phyloP scores from a whole-genome alignment of 192 early-diverging fungal species.

The Coemansia sp. region DNA sequence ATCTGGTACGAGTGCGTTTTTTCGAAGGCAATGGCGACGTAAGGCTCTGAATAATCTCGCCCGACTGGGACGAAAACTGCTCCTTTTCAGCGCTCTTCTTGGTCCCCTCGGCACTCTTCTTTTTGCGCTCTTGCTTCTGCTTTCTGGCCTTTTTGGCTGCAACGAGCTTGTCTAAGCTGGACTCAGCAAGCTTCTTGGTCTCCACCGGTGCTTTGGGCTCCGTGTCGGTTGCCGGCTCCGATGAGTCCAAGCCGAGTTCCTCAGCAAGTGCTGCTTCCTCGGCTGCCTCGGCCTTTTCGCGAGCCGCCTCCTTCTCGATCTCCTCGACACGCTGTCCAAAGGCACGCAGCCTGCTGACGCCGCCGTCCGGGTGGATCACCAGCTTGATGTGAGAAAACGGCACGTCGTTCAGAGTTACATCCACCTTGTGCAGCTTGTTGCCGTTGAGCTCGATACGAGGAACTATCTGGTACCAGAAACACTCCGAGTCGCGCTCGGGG shows the following conservation, averaged over 20 bases:
- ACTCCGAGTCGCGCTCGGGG: slow-evolving; percentile 51
- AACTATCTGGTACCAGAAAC: slow-evolving; percentile 66
- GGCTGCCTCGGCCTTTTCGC: slow-evolving; percentile 47
- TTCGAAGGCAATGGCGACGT: slow-evolving; percentile 39
- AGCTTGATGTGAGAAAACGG: slow-evolving; percentile 66
- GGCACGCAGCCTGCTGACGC: slow-evolving; percentile 76
- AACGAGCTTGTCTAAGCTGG: slow-evolving; percentile 7
- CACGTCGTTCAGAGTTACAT: slow-evolving; percentile 56
- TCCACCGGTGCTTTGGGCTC: neutral
- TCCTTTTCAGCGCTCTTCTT: slow-evolving; percentile 19
- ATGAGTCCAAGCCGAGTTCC: slow-evolving; percentile 25
- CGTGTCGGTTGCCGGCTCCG: slow-evolving; percentile 8
- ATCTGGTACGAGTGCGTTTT: slow-evolving; percentile 35
- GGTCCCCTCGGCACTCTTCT: slow-evolving; percentile 22
- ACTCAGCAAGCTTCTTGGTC: slow-evolving; percentile 2
- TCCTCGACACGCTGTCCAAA: slow-evolving; percentile 63
- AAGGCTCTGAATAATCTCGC: slow-evolving; percentile 47
- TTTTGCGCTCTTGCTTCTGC: slow-evolving; percentile 18
- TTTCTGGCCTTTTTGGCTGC: slow-evolving; percentile 24
- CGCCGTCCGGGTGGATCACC: slow-evolving; percentile 80
- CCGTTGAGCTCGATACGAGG: slow-evolving; percentile 46
- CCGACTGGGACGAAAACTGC: slow-evolving; percentile 40
- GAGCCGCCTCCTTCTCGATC: slow-evolving; percentile 47
- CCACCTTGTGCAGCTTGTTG: slow-evolving; percentile 62
- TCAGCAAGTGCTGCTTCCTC: slow-evolving; percentile 43